Evolutionary conservation across 2,329 filamentous ascomycete species (phyloP).

Genomic region (Blastomyces percursus): DNA sequence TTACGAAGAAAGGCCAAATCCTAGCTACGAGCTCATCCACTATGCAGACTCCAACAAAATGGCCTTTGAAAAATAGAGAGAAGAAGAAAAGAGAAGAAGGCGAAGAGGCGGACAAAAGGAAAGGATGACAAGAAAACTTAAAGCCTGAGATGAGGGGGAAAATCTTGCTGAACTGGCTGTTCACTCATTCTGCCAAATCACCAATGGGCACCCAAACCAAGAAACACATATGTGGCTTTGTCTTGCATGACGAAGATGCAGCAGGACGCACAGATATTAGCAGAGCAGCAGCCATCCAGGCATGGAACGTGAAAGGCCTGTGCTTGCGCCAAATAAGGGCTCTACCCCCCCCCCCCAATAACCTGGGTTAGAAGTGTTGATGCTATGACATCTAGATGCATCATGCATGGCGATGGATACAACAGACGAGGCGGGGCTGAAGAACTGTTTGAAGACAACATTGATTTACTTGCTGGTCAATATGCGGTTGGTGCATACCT

Average conservation of each 20-base stretch:
- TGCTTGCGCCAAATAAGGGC: neutral
- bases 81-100: no score
- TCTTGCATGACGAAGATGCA: neutral
- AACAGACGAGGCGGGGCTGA: neutral
- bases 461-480: neutral
- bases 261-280: neutral
- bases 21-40: neutral
- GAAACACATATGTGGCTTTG: neutral
- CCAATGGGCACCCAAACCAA: neutral
- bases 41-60: neutral
- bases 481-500: neutral
- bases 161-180: no score
- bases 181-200: neutral
- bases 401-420: neutral
- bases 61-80: neutral
- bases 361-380: neutral
- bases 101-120: neutral
- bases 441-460: neutral
- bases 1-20: neutral
- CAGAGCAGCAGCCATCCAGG: no score
- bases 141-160: neutral
- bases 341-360: neutral
- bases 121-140: neutral
- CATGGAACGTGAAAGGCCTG: no score
- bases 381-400: neutral